Evolutionary conservation across 2,329 filamentous ascomycete species (phyloP).

Genomic region (Ophiostoma sp.): DNA sequence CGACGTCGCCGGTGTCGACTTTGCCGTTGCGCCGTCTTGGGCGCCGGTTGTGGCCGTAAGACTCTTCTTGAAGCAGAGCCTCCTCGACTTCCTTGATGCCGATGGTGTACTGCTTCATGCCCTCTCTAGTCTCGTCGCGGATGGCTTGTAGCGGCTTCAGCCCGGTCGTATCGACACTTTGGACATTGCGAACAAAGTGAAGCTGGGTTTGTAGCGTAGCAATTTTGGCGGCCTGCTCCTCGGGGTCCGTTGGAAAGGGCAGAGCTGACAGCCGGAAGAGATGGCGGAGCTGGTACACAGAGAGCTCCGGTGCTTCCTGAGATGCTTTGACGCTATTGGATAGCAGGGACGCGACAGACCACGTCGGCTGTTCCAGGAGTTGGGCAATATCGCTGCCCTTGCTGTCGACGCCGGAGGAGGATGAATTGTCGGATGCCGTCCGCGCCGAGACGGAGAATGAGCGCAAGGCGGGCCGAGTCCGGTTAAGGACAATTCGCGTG

Average conservation of each 20-base stretch:
- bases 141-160: conserved; percentile 72
- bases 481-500: background rate
- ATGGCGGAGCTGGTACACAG: conserved; percentile 67
- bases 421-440: background rate
- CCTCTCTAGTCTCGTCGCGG: conserved; percentile 66
- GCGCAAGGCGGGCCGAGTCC: background rate
- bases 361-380: conserved; percentile 54
- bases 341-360: conserved; percentile 76
- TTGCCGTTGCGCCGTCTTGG: conserved; percentile 35
- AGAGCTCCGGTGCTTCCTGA: conserved; percentile 43
- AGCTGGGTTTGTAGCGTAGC: conserved; percentile 73
- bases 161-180: conserved; percentile 66
- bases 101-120: conserved; percentile 53
- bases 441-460: background rate
- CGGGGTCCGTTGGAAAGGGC: conserved; percentile 58
- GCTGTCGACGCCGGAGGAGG: background rate
- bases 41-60: conserved; percentile 51
- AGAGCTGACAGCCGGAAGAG: conserved; percentile 86
- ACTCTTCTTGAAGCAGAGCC: conserved; percentile 55
- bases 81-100: conserved; percentile 52
- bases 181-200: conserved; percentile 83
- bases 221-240: conserved; percentile 67
- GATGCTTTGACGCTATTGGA: conserved; percentile 15
- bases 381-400: conserved; percentile 4
- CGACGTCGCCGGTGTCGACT: conserved; percentile 41